These are phyloP conservation scores for Rhytidhysteron rufulum DNA, from an alignment of 2,329 filamentous ascomycete genomes.

Conservation along the genomic window DNA sequence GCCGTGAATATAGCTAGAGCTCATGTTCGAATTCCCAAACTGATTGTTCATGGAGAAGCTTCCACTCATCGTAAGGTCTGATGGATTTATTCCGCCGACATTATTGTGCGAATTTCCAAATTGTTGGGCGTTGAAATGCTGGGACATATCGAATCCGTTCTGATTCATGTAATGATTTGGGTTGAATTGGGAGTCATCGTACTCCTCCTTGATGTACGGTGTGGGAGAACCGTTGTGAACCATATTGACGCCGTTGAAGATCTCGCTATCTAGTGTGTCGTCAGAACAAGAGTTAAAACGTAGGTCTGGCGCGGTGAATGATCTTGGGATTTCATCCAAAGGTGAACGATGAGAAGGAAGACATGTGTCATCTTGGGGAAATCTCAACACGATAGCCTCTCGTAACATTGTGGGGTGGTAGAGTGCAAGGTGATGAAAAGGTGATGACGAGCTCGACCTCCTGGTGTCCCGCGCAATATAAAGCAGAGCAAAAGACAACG, in stretches of 20 bases:
- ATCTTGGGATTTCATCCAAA: conserved; percentile 31
- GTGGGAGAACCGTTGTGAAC: conserved; percentile 52
- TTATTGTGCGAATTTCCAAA: conserved; percentile 43
- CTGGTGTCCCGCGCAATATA: background rate
- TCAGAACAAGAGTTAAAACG: conserved; percentile 36
- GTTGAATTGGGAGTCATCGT: conserved; percentile 59
- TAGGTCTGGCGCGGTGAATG: conserved; percentile 34
- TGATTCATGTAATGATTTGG: conserved; percentile 46
- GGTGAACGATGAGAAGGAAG: conserved; percentile 40
- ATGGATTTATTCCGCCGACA: conserved; percentile 66
- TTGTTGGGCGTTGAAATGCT: conserved; percentile 45
- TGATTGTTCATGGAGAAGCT: conserved; percentile 54
- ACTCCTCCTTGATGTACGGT: conserved; percentile 66
- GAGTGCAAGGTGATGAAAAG: conserved; percentile 5
- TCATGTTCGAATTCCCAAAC: conserved; percentile 56
- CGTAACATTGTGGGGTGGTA: conserved; percentile 27
- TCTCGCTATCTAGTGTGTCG: conserved; percentile 40
- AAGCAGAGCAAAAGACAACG: conserved; percentile 5
- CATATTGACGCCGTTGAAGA: conserved; percentile 44
- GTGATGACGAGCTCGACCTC: background rate
- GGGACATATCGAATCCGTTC: conserved; percentile 49
- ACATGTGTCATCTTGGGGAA: conserved; percentile 39
- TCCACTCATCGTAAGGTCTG: conserved; percentile 70
- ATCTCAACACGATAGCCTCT: conserved; percentile 33
- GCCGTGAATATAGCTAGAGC: conserved; percentile 71